Percentiles rank a stretch among this genome's conserved stretches.
Conservation (phyloP, 2,329 filamentous ascomycete species). For the Macrophomina pseudophaseolina region DNA sequence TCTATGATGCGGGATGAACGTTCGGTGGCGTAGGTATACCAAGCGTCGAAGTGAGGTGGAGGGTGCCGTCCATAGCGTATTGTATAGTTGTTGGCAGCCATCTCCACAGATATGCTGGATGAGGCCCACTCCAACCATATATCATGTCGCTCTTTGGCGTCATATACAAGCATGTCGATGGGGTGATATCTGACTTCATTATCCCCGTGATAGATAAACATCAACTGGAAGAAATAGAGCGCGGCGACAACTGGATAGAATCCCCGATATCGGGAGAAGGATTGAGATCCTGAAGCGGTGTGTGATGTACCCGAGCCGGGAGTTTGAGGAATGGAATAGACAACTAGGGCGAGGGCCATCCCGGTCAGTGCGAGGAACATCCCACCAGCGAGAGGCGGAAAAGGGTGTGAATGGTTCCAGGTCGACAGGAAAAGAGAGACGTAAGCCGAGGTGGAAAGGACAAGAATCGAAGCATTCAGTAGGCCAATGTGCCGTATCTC, state of each 20-base stretch:
- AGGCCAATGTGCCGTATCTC: conserved; percentile 6
- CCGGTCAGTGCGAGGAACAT: neutral
- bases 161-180: conserved; percentile 60
- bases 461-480: conserved; percentile 2
- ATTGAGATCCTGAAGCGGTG: neutral
- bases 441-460: conserved; percentile 4
- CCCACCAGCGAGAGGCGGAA: conserved; percentile 14
- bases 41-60: conserved; percentile 64
- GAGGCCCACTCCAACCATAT: conserved; percentile 55
- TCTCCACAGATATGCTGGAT: conserved; percentile 52
- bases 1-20: conserved; percentile 61
- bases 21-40: conserved; percentile 62
- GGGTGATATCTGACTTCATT: conserved; percentile 54
- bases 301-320: neutral
- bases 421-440: neutral
- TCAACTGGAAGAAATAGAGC: conserved; percentile 50
- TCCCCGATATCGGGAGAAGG: conserved; percentile 3
- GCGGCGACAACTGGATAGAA: conserved; percentile 41
- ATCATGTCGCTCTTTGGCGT: conserved; percentile 55
- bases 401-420: conserved; percentile 21
- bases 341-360: neutral
- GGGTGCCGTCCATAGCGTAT: conserved; percentile 59
- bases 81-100: conserved; percentile 59
- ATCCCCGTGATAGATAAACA: conserved; percentile 47
- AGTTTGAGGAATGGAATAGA: neutral